Conservation (phyloP, 441 rosid species). For the Populus hybrid region DNA sequence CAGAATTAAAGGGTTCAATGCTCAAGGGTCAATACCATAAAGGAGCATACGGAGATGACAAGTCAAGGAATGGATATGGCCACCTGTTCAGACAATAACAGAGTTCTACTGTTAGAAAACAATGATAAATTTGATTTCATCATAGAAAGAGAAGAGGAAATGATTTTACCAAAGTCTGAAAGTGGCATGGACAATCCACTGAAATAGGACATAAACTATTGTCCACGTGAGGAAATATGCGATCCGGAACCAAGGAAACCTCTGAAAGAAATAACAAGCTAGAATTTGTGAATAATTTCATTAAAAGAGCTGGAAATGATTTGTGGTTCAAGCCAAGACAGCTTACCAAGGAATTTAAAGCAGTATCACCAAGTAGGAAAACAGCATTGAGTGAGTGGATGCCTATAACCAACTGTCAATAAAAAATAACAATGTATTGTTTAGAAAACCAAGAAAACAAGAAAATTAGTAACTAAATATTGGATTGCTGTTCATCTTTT, state of each 20-base stretch:
- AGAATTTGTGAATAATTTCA: background rate
- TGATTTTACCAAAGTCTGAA: conserved; percentile 59
- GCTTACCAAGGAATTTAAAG: conserved; percentile 79
- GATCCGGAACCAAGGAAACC: conserved; percentile 84
- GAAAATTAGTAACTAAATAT: background rate
- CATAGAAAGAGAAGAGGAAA: background rate
- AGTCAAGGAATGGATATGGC: conserved; percentile 95
- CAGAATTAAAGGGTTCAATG: background rate
- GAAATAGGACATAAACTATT: conserved; percentile 67
- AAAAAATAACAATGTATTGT: conserved; percentile 1
- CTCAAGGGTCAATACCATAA: conserved; percentile 52
- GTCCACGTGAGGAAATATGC: conserved; percentile 96
- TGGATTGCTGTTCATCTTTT: background rate
- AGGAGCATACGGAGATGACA: conserved; percentile 88
- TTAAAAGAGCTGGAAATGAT: conserved; percentile 10
- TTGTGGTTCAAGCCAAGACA: background rate
- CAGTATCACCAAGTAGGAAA: conserved; percentile 77
- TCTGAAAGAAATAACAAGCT: conserved; percentile 36
- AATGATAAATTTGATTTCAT: background rate
- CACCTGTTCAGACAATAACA: conserved; percentile 54
- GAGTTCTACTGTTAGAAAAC: background rate
- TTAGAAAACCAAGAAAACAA: background rate
- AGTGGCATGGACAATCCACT: conserved; percentile 75
- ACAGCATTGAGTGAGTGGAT: conserved; percentile 88
- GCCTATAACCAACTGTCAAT: conserved; percentile 64